Conservation (phyloP, 2,329 filamentous ascomycete genomes). For the Colletotrichum chrysophilum region DNA sequence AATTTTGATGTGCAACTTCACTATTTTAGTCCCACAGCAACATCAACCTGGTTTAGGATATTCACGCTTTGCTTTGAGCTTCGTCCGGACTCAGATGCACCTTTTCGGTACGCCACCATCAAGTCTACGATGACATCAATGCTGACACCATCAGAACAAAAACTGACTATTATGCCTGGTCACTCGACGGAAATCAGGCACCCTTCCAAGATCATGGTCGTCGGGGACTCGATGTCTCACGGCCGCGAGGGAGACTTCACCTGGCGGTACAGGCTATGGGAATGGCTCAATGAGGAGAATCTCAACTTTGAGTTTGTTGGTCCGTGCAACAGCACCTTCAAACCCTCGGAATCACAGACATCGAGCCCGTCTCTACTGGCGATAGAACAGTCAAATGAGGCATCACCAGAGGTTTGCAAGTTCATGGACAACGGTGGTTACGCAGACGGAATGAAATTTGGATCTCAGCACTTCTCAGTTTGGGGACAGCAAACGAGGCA, state of each 20-base stretch:
- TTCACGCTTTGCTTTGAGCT: neutral
- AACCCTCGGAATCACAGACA: neutral
- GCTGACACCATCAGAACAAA: neutral
- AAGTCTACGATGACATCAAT: neutral
- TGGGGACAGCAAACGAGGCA: slow-evolving; percentile 38
- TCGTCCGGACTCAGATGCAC: neutral
- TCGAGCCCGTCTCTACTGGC: slow-evolving; percentile 20
- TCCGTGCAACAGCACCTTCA: slow-evolving; percentile 38
- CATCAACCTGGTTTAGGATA: neutral
- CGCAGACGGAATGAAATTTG: slow-evolving; percentile 31
- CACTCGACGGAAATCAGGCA: neutral
- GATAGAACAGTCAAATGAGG: neutral
- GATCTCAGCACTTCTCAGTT: slow-evolving; percentile 35
- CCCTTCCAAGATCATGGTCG: slow-evolving; percentile 33
- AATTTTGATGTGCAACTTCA: neutral
- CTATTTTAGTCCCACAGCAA: neutral
- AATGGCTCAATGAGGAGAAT: slow-evolving; percentile 37
- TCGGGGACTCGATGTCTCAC: slow-evolving; percentile 44
- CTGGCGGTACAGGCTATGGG: slow-evolving; percentile 45
- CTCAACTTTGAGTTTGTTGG: slow-evolving; percentile 36
- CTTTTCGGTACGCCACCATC: neutral
- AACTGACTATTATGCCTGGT: neutral
- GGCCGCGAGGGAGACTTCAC: slow-evolving; percentile 45
- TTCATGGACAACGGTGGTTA: slow-evolving; percentile 32
- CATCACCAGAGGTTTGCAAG: neutral